Percentiles rank a stretch among this genome's conserved stretches.
phyloP scores from a whole-genome alignment of 495 filamentous ascomycete genomes.

The Collariella sp. region DNA sequence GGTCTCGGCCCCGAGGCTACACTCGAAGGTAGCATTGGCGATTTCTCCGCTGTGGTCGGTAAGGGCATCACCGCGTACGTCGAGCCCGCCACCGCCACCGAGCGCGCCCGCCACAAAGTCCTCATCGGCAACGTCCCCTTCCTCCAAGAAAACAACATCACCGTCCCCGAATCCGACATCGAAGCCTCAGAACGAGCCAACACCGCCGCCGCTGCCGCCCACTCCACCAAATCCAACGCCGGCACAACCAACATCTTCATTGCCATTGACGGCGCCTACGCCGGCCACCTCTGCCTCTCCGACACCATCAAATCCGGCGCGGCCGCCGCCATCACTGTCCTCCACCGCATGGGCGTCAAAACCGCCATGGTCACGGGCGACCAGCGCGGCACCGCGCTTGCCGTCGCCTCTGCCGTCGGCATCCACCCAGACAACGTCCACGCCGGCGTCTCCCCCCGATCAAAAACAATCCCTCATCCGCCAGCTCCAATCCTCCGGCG shows the following conservation, averaged over 20 bases:
- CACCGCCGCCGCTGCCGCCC: conserved; percentile 28
- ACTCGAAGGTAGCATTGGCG: conserved; percentile 71
- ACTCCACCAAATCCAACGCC: conserved; percentile 31
- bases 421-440: conserved; percentile 67
- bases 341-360: conserved; percentile 74
- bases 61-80: conserved; percentile 77
- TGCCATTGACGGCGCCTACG: conserved; percentile 71
- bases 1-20: conserved; percentile 61
- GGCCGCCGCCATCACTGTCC: conserved; percentile 69
- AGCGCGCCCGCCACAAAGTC: conserved; percentile 63
- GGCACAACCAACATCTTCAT: conserved; percentile 88
- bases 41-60: conserved; percentile 78
- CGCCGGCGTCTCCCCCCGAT: conserved; percentile 74
- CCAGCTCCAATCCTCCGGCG: conserved; percentile 59
- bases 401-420: conserved; percentile 75
- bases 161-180: conserved; percentile 53
- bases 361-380: conserved; percentile 93
- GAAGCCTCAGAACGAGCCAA: conserved; percentile 49
- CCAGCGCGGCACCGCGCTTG: conserved; percentile 67
- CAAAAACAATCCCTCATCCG: conserved; percentile 82
- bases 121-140: conserved; percentile 75
- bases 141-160: conserved; percentile 58
- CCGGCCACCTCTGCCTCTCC: conserved; percentile 71
- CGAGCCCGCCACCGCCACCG: conserved; percentile 59
- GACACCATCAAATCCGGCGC: conserved; percentile 89